Percentiles rank a stretch among this genome's conserved stretches.
Conservation (phyloP, 768 basidiomycete genomes). For the Suillus paluster region DNA sequence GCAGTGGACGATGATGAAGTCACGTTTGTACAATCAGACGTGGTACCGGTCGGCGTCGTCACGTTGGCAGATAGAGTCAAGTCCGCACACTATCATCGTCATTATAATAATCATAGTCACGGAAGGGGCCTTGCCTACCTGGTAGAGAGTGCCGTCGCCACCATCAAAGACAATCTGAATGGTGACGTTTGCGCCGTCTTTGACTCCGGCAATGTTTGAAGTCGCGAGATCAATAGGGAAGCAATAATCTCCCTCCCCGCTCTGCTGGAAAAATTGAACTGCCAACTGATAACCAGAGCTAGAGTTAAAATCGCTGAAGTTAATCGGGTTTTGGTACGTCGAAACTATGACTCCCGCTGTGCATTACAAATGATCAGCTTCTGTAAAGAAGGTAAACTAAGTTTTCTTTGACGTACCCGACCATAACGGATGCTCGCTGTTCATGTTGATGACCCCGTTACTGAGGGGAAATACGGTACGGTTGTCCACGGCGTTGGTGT, state of each 20-base stretch:
- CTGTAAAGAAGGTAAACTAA: background rate
- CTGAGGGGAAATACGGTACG: conserved; percentile 73
- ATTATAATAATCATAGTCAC: conserved; percentile 1
- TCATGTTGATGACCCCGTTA: conserved; percentile 61
- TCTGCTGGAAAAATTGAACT: conserved; percentile 52
- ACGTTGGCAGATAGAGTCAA: conserved; percentile 63
- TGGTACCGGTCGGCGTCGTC: conserved; percentile 49
- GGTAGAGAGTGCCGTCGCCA: conserved; percentile 74
- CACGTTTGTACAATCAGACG: conserved; percentile 38
- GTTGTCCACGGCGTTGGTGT: conserved; percentile 50
- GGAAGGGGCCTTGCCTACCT: conserved; percentile 43
- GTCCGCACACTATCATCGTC: conserved; percentile 69
- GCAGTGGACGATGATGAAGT: conserved; percentile 20
- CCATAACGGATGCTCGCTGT: conserved; percentile 69
- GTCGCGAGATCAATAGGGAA: conserved; percentile 64
- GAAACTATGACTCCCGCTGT: conserved; percentile 60
- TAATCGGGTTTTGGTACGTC: conserved; percentile 59
- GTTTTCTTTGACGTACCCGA: conserved; percentile 46
- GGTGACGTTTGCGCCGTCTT: conserved; percentile 74
- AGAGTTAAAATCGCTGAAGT: conserved; percentile 65
- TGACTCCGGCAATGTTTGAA: conserved; percentile 52
- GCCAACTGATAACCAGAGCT: conserved; percentile 38
- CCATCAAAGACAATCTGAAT: conserved; percentile 70
- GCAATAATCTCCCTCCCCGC: conserved; percentile 67
- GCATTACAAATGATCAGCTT: conserved; percentile 10